A percentile compares a stretch with the other conserved stretches of the same genome.
phyloP scores from a whole-genome alignment of 768 basidiomycete species.

The Exidia glandulosa region DNA sequence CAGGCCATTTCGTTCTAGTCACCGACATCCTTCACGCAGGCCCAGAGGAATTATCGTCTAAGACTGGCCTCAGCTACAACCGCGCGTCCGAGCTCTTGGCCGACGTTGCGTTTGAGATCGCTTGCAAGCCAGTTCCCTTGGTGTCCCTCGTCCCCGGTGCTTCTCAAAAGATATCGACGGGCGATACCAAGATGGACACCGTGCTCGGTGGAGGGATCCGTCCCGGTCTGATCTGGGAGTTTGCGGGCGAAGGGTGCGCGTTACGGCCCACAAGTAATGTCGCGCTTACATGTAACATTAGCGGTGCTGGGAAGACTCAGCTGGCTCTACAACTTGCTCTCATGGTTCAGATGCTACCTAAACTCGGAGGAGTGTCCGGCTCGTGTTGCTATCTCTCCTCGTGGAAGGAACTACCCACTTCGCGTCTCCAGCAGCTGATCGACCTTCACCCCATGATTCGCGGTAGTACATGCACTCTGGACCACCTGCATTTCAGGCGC shows the following conservation, averaged over 20 bases:
- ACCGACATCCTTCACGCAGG: conserved; percentile 41
- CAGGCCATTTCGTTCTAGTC: conserved; percentile 39
- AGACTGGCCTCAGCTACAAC: conserved; percentile 38
- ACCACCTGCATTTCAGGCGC: conserved; percentile 51
- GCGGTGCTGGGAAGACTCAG: conserved; percentile 92
- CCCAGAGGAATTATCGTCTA: conserved; percentile 41
- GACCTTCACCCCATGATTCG: conserved; percentile 38
- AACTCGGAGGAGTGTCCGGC: conserved; percentile 48
- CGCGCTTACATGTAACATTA: conserved; percentile 18
- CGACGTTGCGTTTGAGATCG: conserved; percentile 33
- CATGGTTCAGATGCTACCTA: conserved; percentile 56
- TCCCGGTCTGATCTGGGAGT: conserved; percentile 76
- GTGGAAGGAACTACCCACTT: conserved; percentile 55
- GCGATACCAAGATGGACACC: conserved; percentile 57
- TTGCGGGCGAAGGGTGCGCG: conserved; percentile 77
- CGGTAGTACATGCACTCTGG: conserved; percentile 32
- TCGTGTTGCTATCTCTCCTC: conserved; percentile 72
- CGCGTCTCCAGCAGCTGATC: conserved; percentile 56
- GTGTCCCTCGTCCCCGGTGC: conserved; percentile 25
- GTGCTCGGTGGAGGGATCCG: conserved; percentile 70
- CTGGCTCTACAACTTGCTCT: conserved; percentile 77
- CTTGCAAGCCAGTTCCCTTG: conserved; percentile 30
- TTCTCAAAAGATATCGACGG: conserved; percentile 54
- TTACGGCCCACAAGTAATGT: not conserved
- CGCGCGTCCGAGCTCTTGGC: conserved; percentile 43